phyloP scores from a whole-genome alignment of 2,329 filamentous ascomycete genomes.

The Hymenoscyphus repandus region DNA sequence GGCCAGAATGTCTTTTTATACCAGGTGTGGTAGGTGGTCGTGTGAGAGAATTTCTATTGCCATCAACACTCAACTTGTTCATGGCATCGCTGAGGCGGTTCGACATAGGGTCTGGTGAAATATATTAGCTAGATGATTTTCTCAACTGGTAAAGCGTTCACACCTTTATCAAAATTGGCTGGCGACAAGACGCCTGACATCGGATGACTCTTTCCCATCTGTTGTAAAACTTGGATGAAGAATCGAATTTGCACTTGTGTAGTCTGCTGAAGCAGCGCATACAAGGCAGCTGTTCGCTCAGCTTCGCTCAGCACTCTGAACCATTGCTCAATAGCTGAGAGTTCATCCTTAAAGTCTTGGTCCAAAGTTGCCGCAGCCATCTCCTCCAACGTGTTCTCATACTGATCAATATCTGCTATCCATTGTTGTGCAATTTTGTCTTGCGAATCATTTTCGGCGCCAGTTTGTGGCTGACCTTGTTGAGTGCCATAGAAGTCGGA shows the following conservation, averaged over 20 bases:
- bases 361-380: slow-evolving; percentile 99
- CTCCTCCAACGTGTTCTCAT: slow-evolving; percentile 96
- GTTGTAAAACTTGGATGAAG: slow-evolving; percentile 97
- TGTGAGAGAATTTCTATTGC: slow-evolving; percentile 78
- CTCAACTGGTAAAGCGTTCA: slow-evolving; percentile 8
- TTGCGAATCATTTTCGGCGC: slow-evolving; percentile 71
- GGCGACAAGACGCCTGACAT: slow-evolving; percentile 95
- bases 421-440: slow-evolving; percentile 96
- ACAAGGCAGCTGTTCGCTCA: slow-evolving; percentile 89
- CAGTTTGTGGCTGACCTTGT: slow-evolving; percentile 61
- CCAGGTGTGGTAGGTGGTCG: slow-evolving; percentile 74
- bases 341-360: slow-evolving; percentile 98
- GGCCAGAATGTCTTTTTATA: slow-evolving; percentile 87
- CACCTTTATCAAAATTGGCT: slow-evolving; percentile 94
- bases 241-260: slow-evolving; percentile 98
- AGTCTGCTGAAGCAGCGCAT: slow-evolving; percentile 93
- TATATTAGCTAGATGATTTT: slow-evolving; percentile 7
- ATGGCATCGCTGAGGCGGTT: slow-evolving; percentile 93
- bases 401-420: slow-evolving; percentile 98
- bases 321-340: slow-evolving; percentile 99
- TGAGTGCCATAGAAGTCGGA: slow-evolving; percentile 88
- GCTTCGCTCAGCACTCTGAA: slow-evolving; percentile 96
- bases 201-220: slow-evolving; percentile 97
- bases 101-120: slow-evolving; percentile 79
- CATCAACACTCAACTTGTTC: slow-evolving; percentile 87